phyloP scores from a whole-genome alignment of 192 early-diverging fungal genomes.

The Coemansia sp. region DNA sequence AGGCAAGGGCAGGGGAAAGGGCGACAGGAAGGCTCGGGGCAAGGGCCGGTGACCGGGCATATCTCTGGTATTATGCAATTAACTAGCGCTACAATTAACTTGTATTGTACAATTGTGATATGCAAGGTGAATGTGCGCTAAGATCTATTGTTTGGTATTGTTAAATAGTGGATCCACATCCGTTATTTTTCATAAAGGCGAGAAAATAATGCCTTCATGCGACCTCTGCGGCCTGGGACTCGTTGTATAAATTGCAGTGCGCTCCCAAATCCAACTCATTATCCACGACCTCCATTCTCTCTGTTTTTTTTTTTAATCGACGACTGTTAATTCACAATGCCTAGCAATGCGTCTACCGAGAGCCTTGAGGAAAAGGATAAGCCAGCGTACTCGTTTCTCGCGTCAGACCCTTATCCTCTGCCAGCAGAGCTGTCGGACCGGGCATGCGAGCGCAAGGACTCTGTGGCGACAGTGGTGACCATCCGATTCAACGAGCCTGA shows the following conservation, averaged over 20 bases:
- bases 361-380: not conserved
- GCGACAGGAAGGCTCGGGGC: not conserved
- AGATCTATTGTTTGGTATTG: slow-evolving; percentile 1
- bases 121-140: slow-evolving; percentile 3
- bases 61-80: not conserved
- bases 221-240: too few species aligned
- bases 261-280: too few species aligned
- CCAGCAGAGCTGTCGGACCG: not conserved
- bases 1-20: slow-evolving; percentile 3
- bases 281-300: too few species aligned
- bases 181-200: too few species aligned
- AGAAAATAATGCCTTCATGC: too few species aligned
- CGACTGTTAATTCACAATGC: too few species aligned
- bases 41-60: not conserved
- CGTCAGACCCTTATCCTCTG: slow-evolving; percentile 9
- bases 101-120: slow-evolving; percentile 3
- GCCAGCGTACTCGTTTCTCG: slow-evolving; percentile 12
- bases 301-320: too few species aligned
- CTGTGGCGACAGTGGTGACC: slow-evolving; percentile 3
- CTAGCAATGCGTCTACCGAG: not conserved
- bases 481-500: slow-evolving; percentile 3
- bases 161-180: not conserved
- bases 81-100: not conserved
- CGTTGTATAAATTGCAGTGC: too few species aligned
- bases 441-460: slow-evolving; percentile 6